Conservation (phyloP, 1,284 basidiomycete species). For the Xerocomus nothofagi region DNA sequence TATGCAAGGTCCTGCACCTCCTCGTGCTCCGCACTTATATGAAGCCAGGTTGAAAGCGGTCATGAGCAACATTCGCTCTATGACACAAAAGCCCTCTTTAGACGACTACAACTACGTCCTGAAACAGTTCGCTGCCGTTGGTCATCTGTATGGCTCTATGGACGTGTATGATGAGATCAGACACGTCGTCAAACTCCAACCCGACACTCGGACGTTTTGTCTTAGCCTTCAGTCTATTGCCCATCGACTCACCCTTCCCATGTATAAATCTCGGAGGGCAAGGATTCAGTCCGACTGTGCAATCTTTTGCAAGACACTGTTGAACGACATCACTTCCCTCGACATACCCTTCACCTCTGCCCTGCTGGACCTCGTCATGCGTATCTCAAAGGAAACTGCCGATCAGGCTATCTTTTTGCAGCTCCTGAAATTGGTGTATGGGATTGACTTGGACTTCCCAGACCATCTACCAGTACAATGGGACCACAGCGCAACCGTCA, state of each 20-base stretch:
- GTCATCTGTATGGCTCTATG: slow-evolving; percentile 58
- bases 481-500: slow-evolving; percentile 9
- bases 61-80: slow-evolving; percentile 64
- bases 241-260: slow-evolving; percentile 61
- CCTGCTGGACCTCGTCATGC: slow-evolving; percentile 63
- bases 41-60: slow-evolving; percentile 64
- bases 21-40: slow-evolving; percentile 46
- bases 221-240: slow-evolving; percentile 66
- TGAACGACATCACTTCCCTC: slow-evolving; percentile 55
- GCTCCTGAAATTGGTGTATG: slow-evolving; percentile 65
- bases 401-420: slow-evolving; percentile 53
- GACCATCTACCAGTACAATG: slow-evolving; percentile 44
- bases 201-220: slow-evolving; percentile 56
- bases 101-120: slow-evolving; percentile 75
- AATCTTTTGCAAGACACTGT: slow-evolving; percentile 47
- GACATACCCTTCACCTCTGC: slow-evolving; percentile 51
- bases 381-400: slow-evolving; percentile 64
- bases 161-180: slow-evolving; percentile 61
- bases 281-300: slow-evolving; percentile 43
- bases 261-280: slow-evolving; percentile 37
- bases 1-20: slow-evolving; percentile 38
- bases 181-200: slow-evolving; percentile 41
- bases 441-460: slow-evolving; percentile 69
- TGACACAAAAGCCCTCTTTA: slow-evolving; percentile 49
- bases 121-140: slow-evolving; percentile 69